Evolutionary conservation across 257 asterid genomes (phyloP), one percentile per base, ranked within the genome.

Genomic region (Prunella vulgaris): DNA sequence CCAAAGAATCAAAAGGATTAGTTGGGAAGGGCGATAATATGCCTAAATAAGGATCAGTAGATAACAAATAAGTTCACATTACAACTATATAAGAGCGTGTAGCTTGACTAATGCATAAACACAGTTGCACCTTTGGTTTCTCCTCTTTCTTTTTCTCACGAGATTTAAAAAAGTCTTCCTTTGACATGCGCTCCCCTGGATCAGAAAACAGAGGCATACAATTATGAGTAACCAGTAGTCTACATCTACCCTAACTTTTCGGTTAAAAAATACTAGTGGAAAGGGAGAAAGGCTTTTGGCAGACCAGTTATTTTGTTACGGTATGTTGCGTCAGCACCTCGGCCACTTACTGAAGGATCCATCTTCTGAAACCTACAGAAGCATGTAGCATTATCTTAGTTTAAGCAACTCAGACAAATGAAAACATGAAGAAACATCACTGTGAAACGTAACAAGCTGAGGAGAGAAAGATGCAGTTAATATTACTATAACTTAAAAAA

Each of bases 331-430:
- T 83, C 96, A 68, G 99, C 99, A 68, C 78, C 84, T 54, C 83
- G 83, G 42, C 99, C 97, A 38, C 96, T 93, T 15, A 84, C 77
- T 28, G 88, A 74, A 66, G 95, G 87, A 81, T 90, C 96, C 95
- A 93, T 81, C 60, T 84, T 84, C 54, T 73, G 78, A 76, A 87
- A 88, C 88, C 97, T 93, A 74, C 60, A 74, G 70, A 10, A 69
- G 60, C 49, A 72, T 30, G 30, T 13, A 51, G 14, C 52, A 62
- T 28, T 21, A 64, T 37, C 44, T 38, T 27, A 37, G 44, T 58
- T 40, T 69, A 15, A 71, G 76, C 38, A 63, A 48, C 30, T 22
- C 59, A 77, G 53, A 53, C 33, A 53, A 30, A 21, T 56, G 62
- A 74, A 30, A 44, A 62, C 21, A 51, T 54, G 67, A 49, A 24